Conservation (phyloP, 305 asterid genomes). For the Plantago lanceolata region DNA sequence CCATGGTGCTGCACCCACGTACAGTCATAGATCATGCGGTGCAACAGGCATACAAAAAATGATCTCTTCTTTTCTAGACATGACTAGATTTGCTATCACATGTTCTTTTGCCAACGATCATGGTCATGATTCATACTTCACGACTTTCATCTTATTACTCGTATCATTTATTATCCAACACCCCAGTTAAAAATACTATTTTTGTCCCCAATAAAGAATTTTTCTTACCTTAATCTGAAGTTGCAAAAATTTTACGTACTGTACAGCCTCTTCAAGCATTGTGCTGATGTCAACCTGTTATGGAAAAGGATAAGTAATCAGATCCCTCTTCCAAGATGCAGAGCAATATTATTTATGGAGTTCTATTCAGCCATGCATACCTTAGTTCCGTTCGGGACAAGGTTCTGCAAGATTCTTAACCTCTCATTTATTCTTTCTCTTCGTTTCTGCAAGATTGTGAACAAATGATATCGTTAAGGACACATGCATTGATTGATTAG, state of each 20-base stretch:
- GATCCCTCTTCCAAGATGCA: conserved; percentile 8
- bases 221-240: conserved; percentile 41
- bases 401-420: conserved; percentile 61
- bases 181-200: too few relatives aligned
- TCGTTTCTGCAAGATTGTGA: conserved; percentile 52
- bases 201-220: background rate
- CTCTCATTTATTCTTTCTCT: conserved; percentile 78
- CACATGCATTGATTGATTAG: conserved; percentile 13
- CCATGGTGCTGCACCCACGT: background rate
- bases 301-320: conserved; percentile 3
- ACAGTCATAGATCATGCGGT: background rate
- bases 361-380: conserved; percentile 27
- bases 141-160: too few relatives aligned
- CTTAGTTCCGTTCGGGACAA: conserved; percentile 82
- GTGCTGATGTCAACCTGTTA: conserved; percentile 41
- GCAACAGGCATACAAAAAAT: background rate
- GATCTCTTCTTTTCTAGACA: background rate
- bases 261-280: conserved; percentile 45
- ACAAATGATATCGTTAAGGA: conserved; percentile 14
- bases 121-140: background rate
- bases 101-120: background rate
- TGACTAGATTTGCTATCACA: background rate
- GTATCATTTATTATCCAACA: background rate
- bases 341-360: conserved; percentile 4
- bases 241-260: conserved; percentile 37